These are phyloP conservation scores for Penicillium sp. DNA, from an alignment of 2,329 filamentous ascomycete genomes.

Conservation along the genomic window DNA sequence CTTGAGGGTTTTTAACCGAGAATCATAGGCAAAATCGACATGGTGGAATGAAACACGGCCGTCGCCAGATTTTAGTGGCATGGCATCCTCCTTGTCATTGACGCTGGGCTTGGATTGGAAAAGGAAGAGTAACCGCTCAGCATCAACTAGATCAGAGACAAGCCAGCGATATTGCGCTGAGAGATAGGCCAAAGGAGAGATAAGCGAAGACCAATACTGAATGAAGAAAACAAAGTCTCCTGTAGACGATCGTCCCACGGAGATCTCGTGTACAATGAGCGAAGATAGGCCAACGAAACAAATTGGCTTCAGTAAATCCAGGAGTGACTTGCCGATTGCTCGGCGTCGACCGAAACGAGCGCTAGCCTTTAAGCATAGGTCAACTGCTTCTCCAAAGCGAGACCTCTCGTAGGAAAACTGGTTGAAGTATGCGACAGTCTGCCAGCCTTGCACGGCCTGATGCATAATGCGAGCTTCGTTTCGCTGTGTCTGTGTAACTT, in stretches of 20 bases:
- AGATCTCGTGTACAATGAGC: conserved; percentile 54
- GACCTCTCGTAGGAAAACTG: conserved; percentile 52
- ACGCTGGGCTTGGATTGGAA: conserved; percentile 49
- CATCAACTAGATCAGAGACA: conserved; percentile 59
- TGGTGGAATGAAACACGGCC: conserved; percentile 51
- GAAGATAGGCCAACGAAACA: conserved; percentile 45
- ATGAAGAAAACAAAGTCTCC: conserved; percentile 63
- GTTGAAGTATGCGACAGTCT: conserved; percentile 58
- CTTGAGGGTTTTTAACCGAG: conserved; percentile 46
- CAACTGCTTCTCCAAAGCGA: conserved; percentile 39
- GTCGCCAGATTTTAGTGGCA: conserved; percentile 36
- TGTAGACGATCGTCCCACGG: conserved; percentile 47
- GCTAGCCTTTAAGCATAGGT: neutral
- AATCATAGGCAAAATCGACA: conserved; percentile 53
- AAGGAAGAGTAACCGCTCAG: conserved; percentile 53
- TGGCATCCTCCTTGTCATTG: conserved; percentile 34
- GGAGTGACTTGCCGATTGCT: conserved; percentile 4
- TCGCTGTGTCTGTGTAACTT: conserved; percentile 42
- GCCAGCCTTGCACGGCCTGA: conserved; percentile 59
- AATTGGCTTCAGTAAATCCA: conserved; percentile 47
- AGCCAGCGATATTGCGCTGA: conserved; percentile 50
- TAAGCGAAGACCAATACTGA: conserved; percentile 59
- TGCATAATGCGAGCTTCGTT: conserved; percentile 54
- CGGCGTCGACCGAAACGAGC: neutral
- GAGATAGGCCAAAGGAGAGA: conserved; percentile 49